Evolutionary conservation across 352 stramenopile genomes (phyloP), one percentile per base, ranked within the genome.

Genomic region (Pythium aristosporum): DNA sequence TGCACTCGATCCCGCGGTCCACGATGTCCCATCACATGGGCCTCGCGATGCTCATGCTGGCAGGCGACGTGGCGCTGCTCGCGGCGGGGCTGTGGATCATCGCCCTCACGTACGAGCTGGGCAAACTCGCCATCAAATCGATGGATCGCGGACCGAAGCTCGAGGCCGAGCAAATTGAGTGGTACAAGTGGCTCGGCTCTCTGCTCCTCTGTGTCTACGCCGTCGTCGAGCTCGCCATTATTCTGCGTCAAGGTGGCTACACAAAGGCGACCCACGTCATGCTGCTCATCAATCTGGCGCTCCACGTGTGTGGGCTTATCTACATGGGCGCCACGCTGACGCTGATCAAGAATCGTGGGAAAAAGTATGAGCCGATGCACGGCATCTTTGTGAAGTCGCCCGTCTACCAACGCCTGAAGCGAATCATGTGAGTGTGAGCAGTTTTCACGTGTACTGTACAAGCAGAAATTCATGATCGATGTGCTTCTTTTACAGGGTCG

Each of bases 361-460:
- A 56, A 51, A 68, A 72, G 25, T 61, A 59, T 54, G 68, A 75
- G 51, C 54, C 42, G 10, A 58, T 75, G 46, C 63, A 75, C 34
- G 66, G 66, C 36, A 48, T 48, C 21, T 58, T 75, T 21, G 43
- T 68, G 30, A 37, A 53, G 37, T 75, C 69, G 16, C 69, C 59
- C 12, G 18, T 75, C 12, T 75, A 72, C 42, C 23, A 56, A 25
- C 48, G 69, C 4, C 47, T 75, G 9, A 68, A 71, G 54, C 56
- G 47, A 30, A 75, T 72, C 53, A 52, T 72, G 68, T 68, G 57
- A 18, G 43, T 65, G n/a, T n/a, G n/a, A 42, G 5, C 25, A 28
- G 25, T 28, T 28, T 2, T 28, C 25, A 28, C 25, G 25, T 28
- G 25, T 28, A 23, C 39, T 20, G 2, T 28, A 28, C 20, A 25